Evolutionary conservation across 495 filamentous ascomycete species (phyloP).

Genomic region (Talaromyces adpressus): DNA sequence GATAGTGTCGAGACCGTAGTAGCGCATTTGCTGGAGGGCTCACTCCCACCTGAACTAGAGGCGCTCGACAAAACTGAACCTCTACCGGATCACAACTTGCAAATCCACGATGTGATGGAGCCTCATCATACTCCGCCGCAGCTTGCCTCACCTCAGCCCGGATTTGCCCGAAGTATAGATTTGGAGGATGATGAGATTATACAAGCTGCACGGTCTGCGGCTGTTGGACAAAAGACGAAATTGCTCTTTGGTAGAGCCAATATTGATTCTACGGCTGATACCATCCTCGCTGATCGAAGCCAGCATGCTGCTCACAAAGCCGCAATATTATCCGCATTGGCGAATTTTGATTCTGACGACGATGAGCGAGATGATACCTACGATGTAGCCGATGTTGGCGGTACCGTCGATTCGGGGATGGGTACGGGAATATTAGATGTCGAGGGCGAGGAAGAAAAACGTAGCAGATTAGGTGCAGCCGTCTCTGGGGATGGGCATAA

Average conservation of each 20-base stretch:
- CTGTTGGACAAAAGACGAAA: constrained; percentile 41
- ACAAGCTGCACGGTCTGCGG: constrained; percentile 44
- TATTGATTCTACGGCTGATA: constrained; percentile 56
- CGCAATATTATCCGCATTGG: constrained; percentile 84
- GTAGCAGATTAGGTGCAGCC: constrained; percentile 30
- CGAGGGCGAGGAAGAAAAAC: constrained; percentile 24
- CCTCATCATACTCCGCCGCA: constrained; percentile 32
- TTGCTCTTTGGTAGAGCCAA: constrained; percentile 73
- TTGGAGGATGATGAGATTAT: constrained; percentile 80
- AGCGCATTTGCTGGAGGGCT: constrained; percentile 76
- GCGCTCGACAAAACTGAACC: constrained; percentile 32
- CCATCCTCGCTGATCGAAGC: constrained; percentile 42
- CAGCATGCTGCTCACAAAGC: constrained; percentile 65
- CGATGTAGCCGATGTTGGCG: constrained; percentile 84
- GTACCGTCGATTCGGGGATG: constrained; percentile 59
- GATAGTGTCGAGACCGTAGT: constrained; percentile 75
- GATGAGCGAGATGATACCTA: constrained; percentile 98
- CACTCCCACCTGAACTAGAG: constrained; percentile 51
- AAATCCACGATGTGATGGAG: constrained; percentile 24
- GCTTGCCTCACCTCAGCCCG: constrained; percentile 19
- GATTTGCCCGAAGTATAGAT: constrained; percentile 51
- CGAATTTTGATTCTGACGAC: constrained; percentile 87
- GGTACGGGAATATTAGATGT: constrained; percentile 34
- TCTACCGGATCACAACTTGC: constrained; percentile 22
- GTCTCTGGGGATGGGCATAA: constrained; percentile 23